A percentile compares a stretch with the other conserved stretches of the same genome.
These are phyloP conservation scores for apple (Malus domestica) DNA, from an alignment of 306 rosid species.

Conservation along the genomic window DNA sequence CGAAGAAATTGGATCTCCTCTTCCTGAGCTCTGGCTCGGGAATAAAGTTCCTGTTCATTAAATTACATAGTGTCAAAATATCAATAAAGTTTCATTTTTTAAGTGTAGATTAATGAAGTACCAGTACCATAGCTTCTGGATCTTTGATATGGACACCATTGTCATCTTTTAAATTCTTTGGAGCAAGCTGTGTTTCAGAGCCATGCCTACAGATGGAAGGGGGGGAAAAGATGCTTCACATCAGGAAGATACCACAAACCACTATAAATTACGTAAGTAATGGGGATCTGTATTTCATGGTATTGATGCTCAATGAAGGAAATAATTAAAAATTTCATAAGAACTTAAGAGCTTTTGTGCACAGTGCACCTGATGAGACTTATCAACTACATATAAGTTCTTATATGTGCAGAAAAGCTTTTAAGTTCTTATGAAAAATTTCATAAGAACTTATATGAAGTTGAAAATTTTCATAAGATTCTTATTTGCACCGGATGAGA, in stretches of 20 bases:
- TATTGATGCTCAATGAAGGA: not conserved
- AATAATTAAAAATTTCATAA: not conserved
- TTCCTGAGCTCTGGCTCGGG: slow-evolving; percentile 60
- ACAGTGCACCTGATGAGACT: too few relatives aligned
- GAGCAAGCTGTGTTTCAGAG: slow-evolving; percentile 34
- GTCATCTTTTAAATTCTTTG: slow-evolving; percentile 40
- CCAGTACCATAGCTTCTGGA: slow-evolving; percentile 59
- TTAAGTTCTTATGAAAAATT: too few relatives aligned
- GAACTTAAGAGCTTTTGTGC: not conserved
- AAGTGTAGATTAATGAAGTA: slow-evolving; percentile 8
- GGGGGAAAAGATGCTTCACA: not conserved
- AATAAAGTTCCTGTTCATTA: slow-evolving; percentile 59
- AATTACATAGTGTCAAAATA: slow-evolving; percentile 17
- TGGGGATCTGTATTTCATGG: not conserved
- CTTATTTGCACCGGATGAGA: not conserved
- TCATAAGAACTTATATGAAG: too few relatives aligned
- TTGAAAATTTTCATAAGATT: too few relatives aligned
- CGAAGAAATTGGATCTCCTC: slow-evolving; percentile 80
- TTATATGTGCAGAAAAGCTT: too few relatives aligned
- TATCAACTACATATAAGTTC: too few relatives aligned
- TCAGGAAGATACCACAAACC: not conserved
- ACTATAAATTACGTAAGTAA: not conserved
- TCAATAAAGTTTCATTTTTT: slow-evolving; percentile 8
- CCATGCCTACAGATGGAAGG: slow-evolving; percentile 32
- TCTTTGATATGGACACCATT: slow-evolving; percentile 40